phyloP scores from a whole-genome alignment of 179 eudicot genomes.

The Corrigiola litoralis region DNA sequence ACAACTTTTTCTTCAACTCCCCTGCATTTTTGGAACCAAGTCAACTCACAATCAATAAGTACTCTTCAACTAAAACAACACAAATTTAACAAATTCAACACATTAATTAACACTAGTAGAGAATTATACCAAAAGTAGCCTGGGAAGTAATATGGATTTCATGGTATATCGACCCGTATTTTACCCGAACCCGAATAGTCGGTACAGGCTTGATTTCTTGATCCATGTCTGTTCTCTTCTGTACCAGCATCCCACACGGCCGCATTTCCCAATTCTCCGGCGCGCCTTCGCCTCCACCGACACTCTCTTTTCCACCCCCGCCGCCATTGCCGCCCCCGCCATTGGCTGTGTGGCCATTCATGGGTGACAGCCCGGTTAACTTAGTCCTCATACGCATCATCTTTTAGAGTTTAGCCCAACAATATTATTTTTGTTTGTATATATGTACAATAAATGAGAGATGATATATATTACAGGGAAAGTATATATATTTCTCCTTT shows the following conservation, averaged over 20 bases:
- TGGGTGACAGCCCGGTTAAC: slow-evolving; percentile 33
- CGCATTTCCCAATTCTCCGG: slow-evolving; percentile 64
- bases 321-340: not conserved
- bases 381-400: slow-evolving; percentile 60
- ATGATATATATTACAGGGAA: not conserved
- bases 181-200: slow-evolving; percentile 59
- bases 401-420: slow-evolving; percentile 2
- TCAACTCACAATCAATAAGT: not conserved
- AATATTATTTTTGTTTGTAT: slow-evolving; percentile 1
- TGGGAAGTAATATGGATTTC: slow-evolving; percentile 58
- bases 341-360: slow-evolving; percentile 23
- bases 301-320: slow-evolving; percentile 19
- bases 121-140: slow-evolving; percentile 58
- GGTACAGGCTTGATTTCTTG: slow-evolving; percentile 35
- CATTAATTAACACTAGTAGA: not conserved
- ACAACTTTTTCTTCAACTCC: slow-evolving; percentile 75
- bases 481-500: not conserved
- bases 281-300: slow-evolving; percentile 15
- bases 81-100: no score
- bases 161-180: slow-evolving; percentile 48
- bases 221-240: slow-evolving; percentile 54
- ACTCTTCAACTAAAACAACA: no score
- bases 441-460: slow-evolving; percentile 9
- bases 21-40: slow-evolving; percentile 37
- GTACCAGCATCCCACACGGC: slow-evolving; percentile 75